Evolutionary conservation across 1,139 yeast genomes (phyloP), one percentile per base, ranked within the genome.

Genomic region (Martiniozyma asiatica): DNA sequence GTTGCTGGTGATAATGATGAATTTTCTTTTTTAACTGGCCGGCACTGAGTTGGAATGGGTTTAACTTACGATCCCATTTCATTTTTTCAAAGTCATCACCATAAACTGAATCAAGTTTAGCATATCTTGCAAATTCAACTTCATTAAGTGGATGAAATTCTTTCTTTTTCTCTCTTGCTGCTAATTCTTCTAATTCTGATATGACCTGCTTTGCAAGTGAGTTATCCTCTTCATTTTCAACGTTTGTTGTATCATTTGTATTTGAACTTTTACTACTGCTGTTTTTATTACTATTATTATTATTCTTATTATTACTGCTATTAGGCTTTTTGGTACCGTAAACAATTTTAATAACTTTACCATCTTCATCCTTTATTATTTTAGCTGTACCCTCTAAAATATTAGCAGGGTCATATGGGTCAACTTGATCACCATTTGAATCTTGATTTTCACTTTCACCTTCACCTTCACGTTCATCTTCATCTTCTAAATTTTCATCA

Each of bases 1-100:
- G n/a, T n/a, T n/a, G n/a, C n/a, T n/a, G n/a, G n/a, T n/a, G n/a
- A n/a, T n/a, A n/a, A n/a, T n/a, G n/a, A n/a, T n/a, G n/a, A 29
- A 47, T 33, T 32, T 43, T 69, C 50, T 70, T 70, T 53, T 66
- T 76, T 47, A 87, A 59, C 45, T 84, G 93, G 18, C 94, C 93
- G n/a, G 74, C 76, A 40, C 82, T 66, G 50, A 81, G 87, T 57
- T 85, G 96, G 55, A 68, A 71, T 3, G 79, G 67, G 51, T 89
- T 89, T 39, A 87, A 63, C 53, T 79, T 80, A 58, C 68, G 72
- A 52, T 89, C 98, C 80, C 94, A 79, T 51, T 74, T 78, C 97
- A 92, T 89, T 46, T 74, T 80, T 31, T 70, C 77, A 51, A 74
- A 85, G 52, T 89, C 78, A 40, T 85, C 93, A 13, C 96, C 96